Base-by-base conservation (phyloP, 2,329 filamentous ascomycete species). In the Aureobasidium sp. region DNA sequence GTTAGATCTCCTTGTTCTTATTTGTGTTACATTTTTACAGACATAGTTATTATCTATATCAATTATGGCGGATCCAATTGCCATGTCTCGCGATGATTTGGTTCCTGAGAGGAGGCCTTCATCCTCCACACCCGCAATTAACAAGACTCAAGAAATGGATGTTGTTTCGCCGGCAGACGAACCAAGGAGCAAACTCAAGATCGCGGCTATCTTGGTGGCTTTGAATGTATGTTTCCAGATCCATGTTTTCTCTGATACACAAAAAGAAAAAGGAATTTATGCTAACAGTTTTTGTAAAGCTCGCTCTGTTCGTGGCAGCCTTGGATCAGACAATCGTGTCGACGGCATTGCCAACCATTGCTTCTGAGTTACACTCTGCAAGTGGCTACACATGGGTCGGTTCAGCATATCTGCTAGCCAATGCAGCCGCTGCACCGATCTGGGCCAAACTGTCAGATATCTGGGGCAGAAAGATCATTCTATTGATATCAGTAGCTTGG, bases 301-400 rank as follows among this genome's bases (percentile, higher is more conserved):
- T 63, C 29, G 45, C 51, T 27, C 34, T 62, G 1, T 64, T 64
- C 45, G 30, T 62, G 1, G 16, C 48, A 8, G 62, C 62, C 16
- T 42, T 62, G n/a, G 72, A 76, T 49, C 73, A 75, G 63, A 64
- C 68, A 27, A 70, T 66, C 32, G 65, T 70, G 37, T 64, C 67
- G n/a, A 62, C 50, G 45, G 45, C 62, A 49, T 21, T 54, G 29
- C 63, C 59, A 37, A 64, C 57, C 44, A 66, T 90, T 65, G 79
- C 83, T 5, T 73, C 74, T 37, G 79, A 88, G 63, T 82, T 92
- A 64, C 69, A 84, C 48, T 88, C 87, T 6, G 83, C 83, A 3
- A 77, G 82, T 16, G 88, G 88, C 29, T 92, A 91, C 73, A 85
- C 85, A 9, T 92, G 89, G 90, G 88, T 93, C 63, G 89, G 88